Conservation (phyloP, 306 rosid species). For the Vigna hirtella region DNA sequence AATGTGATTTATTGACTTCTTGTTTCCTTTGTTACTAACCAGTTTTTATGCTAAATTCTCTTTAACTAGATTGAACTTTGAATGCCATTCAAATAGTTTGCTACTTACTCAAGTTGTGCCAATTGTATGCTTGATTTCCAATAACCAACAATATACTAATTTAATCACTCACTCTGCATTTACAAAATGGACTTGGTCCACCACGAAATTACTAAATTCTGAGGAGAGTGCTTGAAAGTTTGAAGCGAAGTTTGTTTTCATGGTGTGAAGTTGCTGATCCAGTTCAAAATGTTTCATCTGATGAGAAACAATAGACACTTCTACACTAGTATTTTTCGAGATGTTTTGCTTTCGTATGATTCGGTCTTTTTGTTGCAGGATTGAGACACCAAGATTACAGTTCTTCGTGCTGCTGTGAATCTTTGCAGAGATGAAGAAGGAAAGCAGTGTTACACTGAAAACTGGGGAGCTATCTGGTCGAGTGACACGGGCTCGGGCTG, state of each 20-base stretch:
- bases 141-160: background rate
- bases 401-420: constrained; percentile 43
- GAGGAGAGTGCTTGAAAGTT: background rate
- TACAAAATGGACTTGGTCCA: background rate
- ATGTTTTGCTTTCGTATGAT: constrained; percentile 32
- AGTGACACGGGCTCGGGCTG: constrained; percentile 79
- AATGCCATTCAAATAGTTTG: background rate
- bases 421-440: constrained; percentile 74
- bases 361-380: constrained; percentile 54
- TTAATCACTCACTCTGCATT: background rate
- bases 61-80: background rate
- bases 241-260: constrained; percentile 2
- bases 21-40: background rate
- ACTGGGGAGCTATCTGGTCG: constrained; percentile 61
- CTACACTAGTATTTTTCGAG: background rate
- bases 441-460: constrained; percentile 47
- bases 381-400: constrained; percentile 27
- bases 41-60: background rate
- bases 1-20: background rate
- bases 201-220: background rate
- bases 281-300: background rate
- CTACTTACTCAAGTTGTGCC: background rate
- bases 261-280: constrained; percentile 16
- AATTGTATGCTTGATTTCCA: constrained; percentile 9
- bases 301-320: background rate